phyloP scores from a whole-genome alignment of 257 asterid genomes.

The Ophiorrhiza pumila region DNA sequence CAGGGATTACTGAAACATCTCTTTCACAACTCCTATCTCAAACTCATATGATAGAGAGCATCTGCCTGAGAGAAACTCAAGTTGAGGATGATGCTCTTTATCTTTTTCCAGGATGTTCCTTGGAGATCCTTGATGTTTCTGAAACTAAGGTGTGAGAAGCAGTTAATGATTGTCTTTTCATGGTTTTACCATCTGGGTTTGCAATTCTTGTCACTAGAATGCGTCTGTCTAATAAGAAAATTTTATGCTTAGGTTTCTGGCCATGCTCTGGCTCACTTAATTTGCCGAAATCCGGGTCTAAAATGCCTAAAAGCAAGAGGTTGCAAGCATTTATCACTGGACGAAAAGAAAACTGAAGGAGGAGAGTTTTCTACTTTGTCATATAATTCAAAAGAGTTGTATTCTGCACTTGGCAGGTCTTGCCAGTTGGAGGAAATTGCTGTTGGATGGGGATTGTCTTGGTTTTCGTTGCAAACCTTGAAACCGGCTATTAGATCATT shows the following conservation, averaged over 20 bases:
- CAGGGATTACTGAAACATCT: constrained; percentile 51
- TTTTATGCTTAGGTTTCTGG: constrained; percentile 52
- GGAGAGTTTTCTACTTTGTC: constrained; percentile 24
- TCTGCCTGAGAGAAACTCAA: constrained; percentile 66
- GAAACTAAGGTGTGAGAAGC: constrained; percentile 59
- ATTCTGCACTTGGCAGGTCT: constrained; percentile 48
- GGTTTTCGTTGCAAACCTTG: constrained; percentile 49
- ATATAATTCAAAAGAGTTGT: constrained; percentile 35
- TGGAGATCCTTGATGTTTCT: constrained; percentile 85
- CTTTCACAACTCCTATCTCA: constrained; percentile 58
- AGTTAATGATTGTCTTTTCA: constrained; percentile 6
- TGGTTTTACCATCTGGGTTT: neutral
- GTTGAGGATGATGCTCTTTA: constrained; percentile 53
- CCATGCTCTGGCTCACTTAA: constrained; percentile 53
- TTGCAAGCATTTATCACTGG: constrained; percentile 49
- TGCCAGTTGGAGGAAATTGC: constrained; percentile 68
- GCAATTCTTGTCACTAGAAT: neutral
- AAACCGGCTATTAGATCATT: constrained; percentile 59
- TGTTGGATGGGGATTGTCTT: constrained; percentile 91
- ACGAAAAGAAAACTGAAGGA: constrained; percentile 32
- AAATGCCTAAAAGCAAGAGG: constrained; percentile 66
- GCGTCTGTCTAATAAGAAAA: neutral
- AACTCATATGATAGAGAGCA: constrained; percentile 49
- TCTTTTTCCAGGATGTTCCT: constrained; percentile 53
- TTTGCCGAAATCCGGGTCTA: constrained; percentile 50